These are phyloP conservation scores for Tricholoma flavovirens DNA, from an alignment of 768 basidiomycete genomes.

Conservation along the genomic window DNA sequence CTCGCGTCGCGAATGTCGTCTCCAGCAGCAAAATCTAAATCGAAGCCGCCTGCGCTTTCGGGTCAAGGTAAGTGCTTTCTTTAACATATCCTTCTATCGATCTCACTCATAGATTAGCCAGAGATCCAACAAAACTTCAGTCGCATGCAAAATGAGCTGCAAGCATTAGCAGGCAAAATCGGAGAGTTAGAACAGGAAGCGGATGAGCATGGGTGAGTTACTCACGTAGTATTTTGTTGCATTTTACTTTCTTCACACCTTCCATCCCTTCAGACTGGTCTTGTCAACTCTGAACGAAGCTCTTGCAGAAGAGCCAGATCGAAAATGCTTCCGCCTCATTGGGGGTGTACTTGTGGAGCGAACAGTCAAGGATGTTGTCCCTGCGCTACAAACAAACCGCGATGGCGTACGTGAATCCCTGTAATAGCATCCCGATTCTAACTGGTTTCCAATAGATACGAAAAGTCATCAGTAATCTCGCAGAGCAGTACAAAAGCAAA, in stretches of 20 bases:
- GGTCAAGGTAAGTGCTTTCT: conserved; percentile 59
- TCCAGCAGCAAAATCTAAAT: conserved; percentile 46
- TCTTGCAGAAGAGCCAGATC: conserved; percentile 73
- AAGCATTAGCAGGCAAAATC: conserved; percentile 89
- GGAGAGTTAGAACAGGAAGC: conserved; percentile 94
- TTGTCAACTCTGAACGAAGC: conserved; percentile 82
- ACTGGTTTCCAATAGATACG: conserved; percentile 53
- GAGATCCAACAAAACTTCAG: conserved; percentile 82
- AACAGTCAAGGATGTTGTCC: conserved; percentile 92
- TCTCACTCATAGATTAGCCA: conserved; percentile 45
- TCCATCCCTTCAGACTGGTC: conserved; percentile 58
- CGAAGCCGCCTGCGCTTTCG: conserved; percentile 51
- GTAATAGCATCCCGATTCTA: conserved; percentile 10
- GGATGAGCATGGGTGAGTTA: conserved; percentile 90
- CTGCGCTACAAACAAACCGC: conserved; percentile 82
- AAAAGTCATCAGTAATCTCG: conserved; percentile 69
- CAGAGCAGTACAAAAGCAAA: conserved; percentile 85
- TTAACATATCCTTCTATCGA: conserved; percentile 1
- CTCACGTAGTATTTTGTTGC: not conserved
- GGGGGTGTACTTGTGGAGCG: conserved; percentile 95
- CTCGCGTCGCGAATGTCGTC: conserved; percentile 42
- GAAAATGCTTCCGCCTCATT: conserved; percentile 95
- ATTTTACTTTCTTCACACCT: conserved; percentile 1
- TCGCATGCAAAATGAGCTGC: conserved; percentile 82
- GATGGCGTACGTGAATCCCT: conserved; percentile 60